Evolutionary conservation across 495 filamentous ascomycete genomes (phyloP).

Genomic region (Parmelia sp.): DNA sequence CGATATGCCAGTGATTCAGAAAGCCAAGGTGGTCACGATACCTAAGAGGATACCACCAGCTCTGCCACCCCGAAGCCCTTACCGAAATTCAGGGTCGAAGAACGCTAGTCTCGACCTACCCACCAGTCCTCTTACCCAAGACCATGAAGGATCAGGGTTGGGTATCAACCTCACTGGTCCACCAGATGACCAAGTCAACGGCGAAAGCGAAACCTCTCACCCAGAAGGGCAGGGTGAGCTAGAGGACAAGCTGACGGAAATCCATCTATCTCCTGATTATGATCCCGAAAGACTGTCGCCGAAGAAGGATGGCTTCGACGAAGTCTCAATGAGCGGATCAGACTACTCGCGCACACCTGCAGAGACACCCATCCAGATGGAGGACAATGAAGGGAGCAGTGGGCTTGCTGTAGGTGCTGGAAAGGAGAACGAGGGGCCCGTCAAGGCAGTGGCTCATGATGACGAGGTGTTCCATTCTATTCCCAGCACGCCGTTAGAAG

Average conservation of each 20-base stretch:
- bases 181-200: conserved; percentile 13
- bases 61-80: conserved; percentile 56
- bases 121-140: conserved; percentile 15
- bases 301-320: conserved; percentile 23
- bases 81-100: conserved; percentile 27
- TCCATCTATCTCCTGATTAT: conserved; percentile 16
- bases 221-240: conserved; percentile 8
- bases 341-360: conserved; percentile 19
- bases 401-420: not conserved
- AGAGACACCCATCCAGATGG: conserved; percentile 17
- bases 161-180: conserved; percentile 28
- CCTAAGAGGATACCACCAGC: conserved; percentile 62
- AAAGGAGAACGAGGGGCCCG: conserved; percentile 23
- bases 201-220: conserved; percentile 16
- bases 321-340: conserved; percentile 26
- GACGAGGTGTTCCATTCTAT: conserved; percentile 48
- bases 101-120: conserved; percentile 16
- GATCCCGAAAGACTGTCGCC: conserved; percentile 16
- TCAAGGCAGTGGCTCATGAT: conserved; percentile 25
- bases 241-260: conserved; percentile 17
- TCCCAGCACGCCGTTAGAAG: conserved; percentile 45
- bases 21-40: conserved; percentile 64
- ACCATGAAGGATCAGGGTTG: conserved; percentile 21
- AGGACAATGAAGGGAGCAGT: conserved; percentile 10
- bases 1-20: conserved; percentile 47